These are phyloP conservation scores for Ustilago sp. DNA, from an alignment of 1,284 basidiomycete species.

Conservation along the genomic window DNA sequence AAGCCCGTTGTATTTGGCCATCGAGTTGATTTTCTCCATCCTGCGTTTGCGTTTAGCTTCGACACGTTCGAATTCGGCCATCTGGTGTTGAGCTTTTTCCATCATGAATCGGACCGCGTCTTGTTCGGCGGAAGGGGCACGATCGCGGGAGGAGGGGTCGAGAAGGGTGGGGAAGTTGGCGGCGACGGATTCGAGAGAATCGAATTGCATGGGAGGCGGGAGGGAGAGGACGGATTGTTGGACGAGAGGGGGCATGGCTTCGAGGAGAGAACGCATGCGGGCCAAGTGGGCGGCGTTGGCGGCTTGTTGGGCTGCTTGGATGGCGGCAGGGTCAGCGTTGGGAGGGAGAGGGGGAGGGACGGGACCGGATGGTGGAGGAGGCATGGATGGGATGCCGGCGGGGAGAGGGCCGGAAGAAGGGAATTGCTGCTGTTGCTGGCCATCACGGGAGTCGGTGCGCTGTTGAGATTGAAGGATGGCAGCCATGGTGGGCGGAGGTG, in stretches of 20 bases:
- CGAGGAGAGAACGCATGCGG: constrained; percentile 63
- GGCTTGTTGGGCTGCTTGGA: constrained; percentile 44
- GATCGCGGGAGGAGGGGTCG: constrained; percentile 45
- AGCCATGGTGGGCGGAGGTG: constrained; percentile 17
- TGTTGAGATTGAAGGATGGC: constrained; percentile 37
- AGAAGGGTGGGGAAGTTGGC: constrained; percentile 60
- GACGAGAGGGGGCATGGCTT: constrained; percentile 62
- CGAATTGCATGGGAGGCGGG: constrained; percentile 67
- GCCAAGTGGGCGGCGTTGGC: constrained; percentile 61
- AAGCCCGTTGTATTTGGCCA: constrained; percentile 95
- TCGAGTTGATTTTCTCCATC: constrained; percentile 68
- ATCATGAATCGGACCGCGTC: constrained; percentile 60
- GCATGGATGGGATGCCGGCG: constrained; percentile 15
- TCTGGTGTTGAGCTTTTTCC: constrained; percentile 47
- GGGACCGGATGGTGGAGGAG: constrained; percentile 29
- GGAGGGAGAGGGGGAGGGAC: constrained; percentile 14
- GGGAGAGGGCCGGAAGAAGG: constrained; percentile 12
- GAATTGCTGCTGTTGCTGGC: background rate
- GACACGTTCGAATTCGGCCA: constrained; percentile 54
- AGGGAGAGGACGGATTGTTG: constrained; percentile 61
- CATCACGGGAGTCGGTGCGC: constrained; percentile 19
- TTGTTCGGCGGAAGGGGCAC: constrained; percentile 45
- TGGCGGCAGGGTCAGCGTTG: constrained; percentile 40
- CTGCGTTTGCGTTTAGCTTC: constrained; percentile 59
- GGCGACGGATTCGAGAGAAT: constrained; percentile 60